Evolutionary conservation across 2,329 filamentous ascomycete species (phyloP).

Genomic region (Sporothrix humicola): DNA sequence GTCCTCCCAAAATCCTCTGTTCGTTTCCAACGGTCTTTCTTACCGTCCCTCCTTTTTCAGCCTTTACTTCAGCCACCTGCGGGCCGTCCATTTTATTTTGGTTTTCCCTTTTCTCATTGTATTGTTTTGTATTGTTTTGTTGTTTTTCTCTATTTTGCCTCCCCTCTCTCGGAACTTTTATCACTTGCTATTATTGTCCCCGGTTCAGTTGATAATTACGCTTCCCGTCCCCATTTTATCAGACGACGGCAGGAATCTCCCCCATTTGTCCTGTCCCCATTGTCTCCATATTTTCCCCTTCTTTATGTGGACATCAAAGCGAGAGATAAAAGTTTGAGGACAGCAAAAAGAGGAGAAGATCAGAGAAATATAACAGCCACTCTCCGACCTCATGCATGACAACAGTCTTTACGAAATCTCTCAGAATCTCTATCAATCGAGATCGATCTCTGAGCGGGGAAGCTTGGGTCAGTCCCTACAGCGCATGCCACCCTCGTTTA

Average conservation of each 20-base stretch:
- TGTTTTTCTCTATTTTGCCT: neutral
- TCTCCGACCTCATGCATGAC: constrained; percentile 10
- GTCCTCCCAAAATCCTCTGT: neutral
- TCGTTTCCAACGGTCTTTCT: neutral
- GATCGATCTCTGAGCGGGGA: neutral
- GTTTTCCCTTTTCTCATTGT: neutral
- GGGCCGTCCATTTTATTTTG: neutral
- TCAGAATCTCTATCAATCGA: neutral
- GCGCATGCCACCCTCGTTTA: neutral
- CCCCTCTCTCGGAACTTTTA: constrained; percentile 8
- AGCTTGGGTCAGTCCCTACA: neutral
- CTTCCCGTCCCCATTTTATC: neutral
- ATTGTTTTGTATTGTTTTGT: neutral
- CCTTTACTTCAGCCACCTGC: constrained; percentile 1
- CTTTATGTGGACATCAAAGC: neutral
- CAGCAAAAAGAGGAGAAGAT: neutral
- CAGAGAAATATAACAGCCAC: neutral
- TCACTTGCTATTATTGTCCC: constrained; percentile 1
- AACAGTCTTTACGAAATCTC: neutral
- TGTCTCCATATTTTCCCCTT: neutral
- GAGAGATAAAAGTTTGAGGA: neutral
- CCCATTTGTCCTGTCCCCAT: neutral
- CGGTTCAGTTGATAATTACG: constrained; percentile 7
- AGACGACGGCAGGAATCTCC: constrained; percentile 19
- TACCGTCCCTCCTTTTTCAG: neutral